A percentile compares a stretch with the other conserved stretches of the same genome.
These are phyloP conservation scores for Calycina herbarum DNA, from an alignment of 2,329 filamentous ascomycete genomes.

Conservation along the genomic window DNA sequence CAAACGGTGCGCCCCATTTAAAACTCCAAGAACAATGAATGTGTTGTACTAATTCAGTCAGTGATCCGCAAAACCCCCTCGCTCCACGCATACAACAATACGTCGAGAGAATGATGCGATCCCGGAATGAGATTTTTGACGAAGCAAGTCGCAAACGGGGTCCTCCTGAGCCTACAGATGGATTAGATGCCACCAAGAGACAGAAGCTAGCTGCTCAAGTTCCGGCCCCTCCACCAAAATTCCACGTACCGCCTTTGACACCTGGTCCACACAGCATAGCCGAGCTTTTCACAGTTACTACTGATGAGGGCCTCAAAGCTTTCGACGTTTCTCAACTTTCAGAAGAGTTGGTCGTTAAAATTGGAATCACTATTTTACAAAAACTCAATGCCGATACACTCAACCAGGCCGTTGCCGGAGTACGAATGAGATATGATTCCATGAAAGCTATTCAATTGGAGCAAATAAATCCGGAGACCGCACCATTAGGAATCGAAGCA, in stretches of 20 bases:
- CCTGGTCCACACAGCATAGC: slow-evolving; percentile 76
- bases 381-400: slow-evolving; percentile 69
- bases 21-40: slow-evolving; percentile 11
- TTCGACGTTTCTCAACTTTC: slow-evolving; percentile 86
- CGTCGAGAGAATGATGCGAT: slow-evolving; percentile 78
- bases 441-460: slow-evolving; percentile 27
- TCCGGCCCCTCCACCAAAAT: slow-evolving; percentile 21
- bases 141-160: slow-evolving; percentile 77
- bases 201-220: slow-evolving; percentile 64
- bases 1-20: slow-evolving; percentile 61
- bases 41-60: slow-evolving; percentile 40
- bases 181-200: slow-evolving; percentile 76
- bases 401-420: slow-evolving; percentile 68
- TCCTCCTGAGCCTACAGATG: slow-evolving; percentile 68
- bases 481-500: slow-evolving; percentile 57
- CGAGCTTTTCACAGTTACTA: slow-evolving; percentile 83
- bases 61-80: slow-evolving; percentile 78
- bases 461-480: slow-evolving; percentile 56
- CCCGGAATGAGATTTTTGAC: slow-evolving; percentile 75
- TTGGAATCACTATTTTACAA: slow-evolving; percentile 76
- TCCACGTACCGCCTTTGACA: slow-evolving; percentile 63
- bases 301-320: slow-evolving; percentile 68
- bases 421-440: slow-evolving; percentile 50
- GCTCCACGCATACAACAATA: slow-evolving; percentile 81
- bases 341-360: slow-evolving; percentile 71